Evolutionary conservation across 2,329 filamentous ascomycete genomes (phyloP).

Genomic region (Penicillium sp.): DNA sequence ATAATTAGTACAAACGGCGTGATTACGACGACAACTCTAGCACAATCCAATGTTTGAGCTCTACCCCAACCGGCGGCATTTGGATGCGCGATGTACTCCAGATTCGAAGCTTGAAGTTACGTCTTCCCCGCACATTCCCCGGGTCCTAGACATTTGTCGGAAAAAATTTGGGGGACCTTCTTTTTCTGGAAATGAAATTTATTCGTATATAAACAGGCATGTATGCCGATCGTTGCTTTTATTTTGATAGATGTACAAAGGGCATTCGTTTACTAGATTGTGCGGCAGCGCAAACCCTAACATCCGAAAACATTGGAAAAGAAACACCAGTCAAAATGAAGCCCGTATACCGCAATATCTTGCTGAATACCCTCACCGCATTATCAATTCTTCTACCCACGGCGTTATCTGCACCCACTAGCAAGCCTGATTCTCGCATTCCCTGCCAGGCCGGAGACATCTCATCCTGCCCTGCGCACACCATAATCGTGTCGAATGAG

Average conservation of each 20-base stretch:
- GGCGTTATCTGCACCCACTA: not conserved
- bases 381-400: not conserved
- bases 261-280: not conserved
- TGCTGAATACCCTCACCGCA: not conserved
- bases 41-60: not conserved
- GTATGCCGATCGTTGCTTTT: too few relatives aligned
- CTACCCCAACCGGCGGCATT: not conserved
- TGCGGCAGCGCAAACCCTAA: not conserved
- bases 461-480: constrained; percentile 25
- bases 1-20: not conserved
- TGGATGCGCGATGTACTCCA: not conserved
- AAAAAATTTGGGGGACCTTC: not conserved
- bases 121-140: constrained; percentile 3
- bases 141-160: not conserved
- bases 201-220: not conserved
- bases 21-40: not conserved
- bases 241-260: too few relatives aligned
- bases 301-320: not conserved
- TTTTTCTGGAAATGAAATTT: not conserved
- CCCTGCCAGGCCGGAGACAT: constrained; percentile 22
- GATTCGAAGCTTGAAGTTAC: not conserved
- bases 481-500: constrained; percentile 25
- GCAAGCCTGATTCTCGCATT: constrained; percentile 12
- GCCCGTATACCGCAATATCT: not conserved
- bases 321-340: not conserved